Conservation (phyloP, 2,329 filamentous ascomycete genomes). For the Cladosporium sp. region DNA sequence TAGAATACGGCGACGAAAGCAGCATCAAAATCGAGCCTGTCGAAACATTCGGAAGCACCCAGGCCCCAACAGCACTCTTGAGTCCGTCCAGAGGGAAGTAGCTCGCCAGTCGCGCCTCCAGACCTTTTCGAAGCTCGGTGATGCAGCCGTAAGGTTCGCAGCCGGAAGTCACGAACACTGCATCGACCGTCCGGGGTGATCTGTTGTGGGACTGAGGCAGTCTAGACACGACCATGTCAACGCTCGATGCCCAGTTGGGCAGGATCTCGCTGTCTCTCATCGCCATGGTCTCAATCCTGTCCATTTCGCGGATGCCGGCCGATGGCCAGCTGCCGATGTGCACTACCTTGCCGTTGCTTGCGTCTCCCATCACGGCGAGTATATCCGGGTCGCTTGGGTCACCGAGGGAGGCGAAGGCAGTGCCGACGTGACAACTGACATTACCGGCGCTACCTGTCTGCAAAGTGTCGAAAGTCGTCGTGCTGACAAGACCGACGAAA, state of each 20-base stretch:
- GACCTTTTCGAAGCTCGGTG: slow-evolving; percentile 38
- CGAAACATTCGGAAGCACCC: slow-evolving; percentile 30
- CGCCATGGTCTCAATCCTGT: slow-evolving; percentile 45
- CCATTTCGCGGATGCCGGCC: slow-evolving; percentile 34
- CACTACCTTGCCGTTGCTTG: slow-evolving; percentile 55
- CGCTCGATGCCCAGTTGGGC: slow-evolving; percentile 53
- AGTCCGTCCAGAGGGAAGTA: slow-evolving; percentile 22
- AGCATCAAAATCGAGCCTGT: slow-evolving; percentile 31
- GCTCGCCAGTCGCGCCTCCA: slow-evolving; percentile 31
- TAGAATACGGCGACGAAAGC: slow-evolving; percentile 29
- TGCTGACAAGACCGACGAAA: slow-evolving; percentile 64
- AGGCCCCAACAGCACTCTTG: slow-evolving; percentile 29
- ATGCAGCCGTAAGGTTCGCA: slow-evolving; percentile 38
- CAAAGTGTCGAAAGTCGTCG: slow-evolving; percentile 49
- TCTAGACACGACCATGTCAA: slow-evolving; percentile 39
- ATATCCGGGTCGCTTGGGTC: slow-evolving; percentile 63
- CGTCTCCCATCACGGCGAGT: slow-evolving; percentile 72
- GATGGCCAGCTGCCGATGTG: slow-evolving; percentile 24
- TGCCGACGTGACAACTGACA: slow-evolving; percentile 68
- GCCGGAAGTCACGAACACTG: slow-evolving; percentile 37
- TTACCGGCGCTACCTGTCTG: slow-evolving; percentile 53
- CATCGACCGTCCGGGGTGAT: slow-evolving; percentile 18
- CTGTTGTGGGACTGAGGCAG: slow-evolving; percentile 19
- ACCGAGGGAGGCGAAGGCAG: slow-evolving; percentile 66
- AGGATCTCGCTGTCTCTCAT: slow-evolving; percentile 54